Percentiles rank a stretch among this genome's conserved stretches.
Evolutionary conservation across 225 moss, liverwort and hornwort genomes (phyloP).

Genomic region (Antitrichia curtipendula): DNA sequence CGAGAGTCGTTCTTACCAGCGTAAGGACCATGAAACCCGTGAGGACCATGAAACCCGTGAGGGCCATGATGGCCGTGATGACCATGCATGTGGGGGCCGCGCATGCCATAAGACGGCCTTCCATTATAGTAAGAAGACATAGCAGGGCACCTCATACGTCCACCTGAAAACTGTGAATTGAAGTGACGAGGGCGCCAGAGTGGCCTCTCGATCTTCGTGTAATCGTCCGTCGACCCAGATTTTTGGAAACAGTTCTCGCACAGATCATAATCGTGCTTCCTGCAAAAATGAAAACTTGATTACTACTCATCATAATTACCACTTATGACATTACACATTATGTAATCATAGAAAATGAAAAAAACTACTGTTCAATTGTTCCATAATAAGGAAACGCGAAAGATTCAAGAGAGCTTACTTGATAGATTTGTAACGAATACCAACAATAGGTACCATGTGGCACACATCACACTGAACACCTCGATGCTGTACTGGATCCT

Average conservation of each 20-base stretch:
- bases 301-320: neutral
- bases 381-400: neutral
- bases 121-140: constrained; percentile 32
- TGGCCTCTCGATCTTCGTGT: constrained; percentile 60
- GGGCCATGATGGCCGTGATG: neutral
- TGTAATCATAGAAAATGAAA: neutral
- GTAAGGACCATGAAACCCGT: constrained; percentile 31
- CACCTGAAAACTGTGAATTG: constrained; percentile 14
- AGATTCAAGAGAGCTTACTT: constrained; percentile 23
- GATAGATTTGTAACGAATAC: constrained; percentile 66
- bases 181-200: constrained; percentile 55
- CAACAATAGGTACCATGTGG: constrained; percentile 50
- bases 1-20: constrained; percentile 23
- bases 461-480: constrained; percentile 77
- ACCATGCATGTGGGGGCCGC: constrained; percentile 29
- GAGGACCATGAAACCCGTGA: constrained; percentile 9
- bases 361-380: neutral
- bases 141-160: constrained; percentile 59
- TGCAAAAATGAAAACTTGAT: neutral
- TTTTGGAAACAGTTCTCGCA: constrained; percentile 49
- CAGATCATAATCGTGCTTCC: constrained; percentile 70
- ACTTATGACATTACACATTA: neutral
- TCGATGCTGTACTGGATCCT: constrained; percentile 28
- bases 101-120: constrained; percentile 25
- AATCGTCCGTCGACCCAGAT: constrained; percentile 28